Conservation (phyloP, 1,139 yeast genomes). For the Entelexis paramagnoliae region DNA sequence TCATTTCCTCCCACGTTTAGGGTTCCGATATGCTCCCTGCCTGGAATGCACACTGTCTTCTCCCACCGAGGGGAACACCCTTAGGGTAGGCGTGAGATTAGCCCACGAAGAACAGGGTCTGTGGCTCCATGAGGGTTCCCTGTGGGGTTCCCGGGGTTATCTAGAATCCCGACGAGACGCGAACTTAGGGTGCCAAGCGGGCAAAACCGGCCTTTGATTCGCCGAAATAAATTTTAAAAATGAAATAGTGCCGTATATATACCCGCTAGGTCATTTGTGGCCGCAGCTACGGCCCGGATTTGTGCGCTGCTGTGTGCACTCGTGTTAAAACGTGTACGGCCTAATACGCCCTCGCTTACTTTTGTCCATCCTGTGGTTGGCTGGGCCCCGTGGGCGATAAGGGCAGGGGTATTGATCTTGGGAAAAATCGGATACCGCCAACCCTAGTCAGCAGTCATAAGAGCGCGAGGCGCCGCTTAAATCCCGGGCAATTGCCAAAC, state of each 20-base stretch:
- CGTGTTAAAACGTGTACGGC: neutral
- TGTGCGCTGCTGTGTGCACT: neutral
- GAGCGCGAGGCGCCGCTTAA: conserved; percentile 2
- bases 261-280: no score
- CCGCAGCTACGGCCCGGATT: no score
- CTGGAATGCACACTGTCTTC: neutral
- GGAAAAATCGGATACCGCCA: conserved; percentile 5
- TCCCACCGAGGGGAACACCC: neutral
- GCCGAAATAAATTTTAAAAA: no score
- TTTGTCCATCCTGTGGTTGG: neutral
- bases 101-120: neutral
- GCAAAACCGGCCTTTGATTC: no score
- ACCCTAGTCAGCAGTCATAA: conserved; percentile 6
- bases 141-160: neutral
- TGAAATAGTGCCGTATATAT: no score
- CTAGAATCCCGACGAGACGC: neutral
- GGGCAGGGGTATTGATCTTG: conserved; percentile 6
- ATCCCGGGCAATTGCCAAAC: neutral
- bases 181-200: no score
- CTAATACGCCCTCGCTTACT: neutral
- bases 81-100: neutral
- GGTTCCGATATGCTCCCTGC: neutral
- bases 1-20: neutral
- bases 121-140: no score
- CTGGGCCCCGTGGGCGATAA: neutral